Evolutionary conservation across 306 rosid genomes (phyloP).

Genomic region (Heteromeles arbutifolia): DNA sequence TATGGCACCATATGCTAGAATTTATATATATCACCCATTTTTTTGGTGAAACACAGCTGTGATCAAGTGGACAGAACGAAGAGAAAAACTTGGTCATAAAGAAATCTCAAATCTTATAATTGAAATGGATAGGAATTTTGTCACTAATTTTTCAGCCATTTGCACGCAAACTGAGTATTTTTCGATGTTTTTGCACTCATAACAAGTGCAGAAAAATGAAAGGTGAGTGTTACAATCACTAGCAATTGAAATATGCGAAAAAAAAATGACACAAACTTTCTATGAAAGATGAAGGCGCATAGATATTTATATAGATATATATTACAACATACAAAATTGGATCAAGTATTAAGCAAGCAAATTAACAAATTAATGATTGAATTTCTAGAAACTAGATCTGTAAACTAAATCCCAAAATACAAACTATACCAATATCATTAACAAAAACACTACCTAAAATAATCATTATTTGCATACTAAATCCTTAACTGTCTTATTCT

Average conservation of each 20-base stretch:
- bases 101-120: background rate
- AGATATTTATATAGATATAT: no score
- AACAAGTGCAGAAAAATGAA: no score
- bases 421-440: background rate
- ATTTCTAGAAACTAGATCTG: background rate
- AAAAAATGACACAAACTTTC: background rate
- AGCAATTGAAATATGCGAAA: no score
- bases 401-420: background rate
- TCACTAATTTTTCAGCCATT: background rate
- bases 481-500: slow-evolving; percentile 26
- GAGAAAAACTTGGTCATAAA: background rate
- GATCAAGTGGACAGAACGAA: background rate
- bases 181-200: no score
- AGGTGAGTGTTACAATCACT: no score
- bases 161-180: no score
- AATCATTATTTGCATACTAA: slow-evolving; percentile 22
- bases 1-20: background rate
- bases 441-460: background rate
- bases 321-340: background rate
- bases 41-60: background rate
- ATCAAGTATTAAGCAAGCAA: background rate
- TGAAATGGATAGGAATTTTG: background rate
- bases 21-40: background rate
- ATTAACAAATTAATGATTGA: background rate
- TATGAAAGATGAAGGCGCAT: background rate